Conservation (phyloP, 1,284 basidiomycete species). For the Apiotrichum montevideense region DNA sequence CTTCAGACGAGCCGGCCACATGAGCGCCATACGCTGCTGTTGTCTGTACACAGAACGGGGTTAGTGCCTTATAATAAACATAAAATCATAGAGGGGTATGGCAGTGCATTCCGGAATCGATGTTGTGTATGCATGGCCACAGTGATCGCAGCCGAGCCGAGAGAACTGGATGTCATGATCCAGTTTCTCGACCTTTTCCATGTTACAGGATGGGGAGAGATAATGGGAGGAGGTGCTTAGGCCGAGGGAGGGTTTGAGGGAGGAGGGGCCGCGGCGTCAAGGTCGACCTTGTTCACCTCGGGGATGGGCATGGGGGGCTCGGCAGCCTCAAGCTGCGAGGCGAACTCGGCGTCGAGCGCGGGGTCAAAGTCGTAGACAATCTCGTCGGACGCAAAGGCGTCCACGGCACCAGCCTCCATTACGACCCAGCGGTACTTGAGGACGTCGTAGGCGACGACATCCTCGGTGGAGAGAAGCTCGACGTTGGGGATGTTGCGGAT, state of each 20-base stretch:
- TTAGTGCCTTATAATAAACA: not conserved
- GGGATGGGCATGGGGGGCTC: not conserved
- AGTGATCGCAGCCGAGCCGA: no score
- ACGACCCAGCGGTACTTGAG: conserved; percentile 58
- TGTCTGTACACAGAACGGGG: not conserved
- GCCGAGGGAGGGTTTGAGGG: not conserved
- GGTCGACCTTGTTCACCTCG: conserved; percentile 1
- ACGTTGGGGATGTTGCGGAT: conserved; percentile 54
- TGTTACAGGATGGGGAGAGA: no score
- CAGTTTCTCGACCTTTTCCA: no score
- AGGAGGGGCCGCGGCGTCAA: not conserved
- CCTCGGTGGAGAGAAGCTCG: conserved; percentile 57
- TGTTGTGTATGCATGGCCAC: conserved; percentile 3
- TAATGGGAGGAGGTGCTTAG: not conserved
- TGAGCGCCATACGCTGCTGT: no score
- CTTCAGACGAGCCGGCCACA: no score
- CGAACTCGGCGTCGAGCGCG: conserved; percentile 12
- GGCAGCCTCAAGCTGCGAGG: not conserved
- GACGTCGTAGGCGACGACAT: conserved; percentile 69
- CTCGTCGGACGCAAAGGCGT: conserved; percentile 51
- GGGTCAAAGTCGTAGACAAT: conserved; percentile 49
- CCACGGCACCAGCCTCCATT: conserved; percentile 35
- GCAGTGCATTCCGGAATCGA: conserved; percentile 4
- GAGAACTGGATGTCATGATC: no score
- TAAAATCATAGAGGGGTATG: not conserved